These are phyloP conservation scores for Mycena maculata DNA, from an alignment of 768 basidiomycete genomes.

Conservation along the genomic window DNA sequence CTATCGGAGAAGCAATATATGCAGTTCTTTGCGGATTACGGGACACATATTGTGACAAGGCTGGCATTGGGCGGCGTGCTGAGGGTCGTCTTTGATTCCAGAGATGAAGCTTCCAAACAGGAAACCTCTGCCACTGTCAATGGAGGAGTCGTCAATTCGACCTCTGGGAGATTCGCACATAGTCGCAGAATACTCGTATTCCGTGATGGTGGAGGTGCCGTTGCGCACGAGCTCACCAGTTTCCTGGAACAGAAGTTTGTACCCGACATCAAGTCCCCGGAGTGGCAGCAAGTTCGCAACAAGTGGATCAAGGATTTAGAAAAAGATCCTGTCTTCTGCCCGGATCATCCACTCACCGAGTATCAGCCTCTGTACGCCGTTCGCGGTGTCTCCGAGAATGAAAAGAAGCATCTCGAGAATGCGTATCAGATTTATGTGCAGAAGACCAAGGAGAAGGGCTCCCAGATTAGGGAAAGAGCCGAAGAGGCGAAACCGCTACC, in stretches of 20 bases:
- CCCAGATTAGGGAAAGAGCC: background rate
- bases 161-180: background rate
- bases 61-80: conserved; percentile 4
- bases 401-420: background rate
- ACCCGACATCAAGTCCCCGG: background rate
- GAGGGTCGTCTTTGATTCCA: background rate
- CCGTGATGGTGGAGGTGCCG: conserved; percentile 5
- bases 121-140: background rate
- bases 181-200: background rate
- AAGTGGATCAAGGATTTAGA: background rate
- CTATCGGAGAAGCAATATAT: background rate
- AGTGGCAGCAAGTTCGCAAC: background rate
- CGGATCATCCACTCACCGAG: background rate
- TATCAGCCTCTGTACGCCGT: background rate
- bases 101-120: background rate
- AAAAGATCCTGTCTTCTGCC: conserved; percentile 9
- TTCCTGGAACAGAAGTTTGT: background rate
- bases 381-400: background rate
- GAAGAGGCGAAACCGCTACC: background rate
- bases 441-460: background rate
- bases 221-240: conserved; percentile 1
- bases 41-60: background rate
- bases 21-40: conserved; percentile 1
- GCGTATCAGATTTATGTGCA: too few relatives aligned
- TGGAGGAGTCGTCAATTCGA: background rate